Base-by-base conservation (phyloP, 78 protist species). In the Chrysochromulina parva region DNA sequence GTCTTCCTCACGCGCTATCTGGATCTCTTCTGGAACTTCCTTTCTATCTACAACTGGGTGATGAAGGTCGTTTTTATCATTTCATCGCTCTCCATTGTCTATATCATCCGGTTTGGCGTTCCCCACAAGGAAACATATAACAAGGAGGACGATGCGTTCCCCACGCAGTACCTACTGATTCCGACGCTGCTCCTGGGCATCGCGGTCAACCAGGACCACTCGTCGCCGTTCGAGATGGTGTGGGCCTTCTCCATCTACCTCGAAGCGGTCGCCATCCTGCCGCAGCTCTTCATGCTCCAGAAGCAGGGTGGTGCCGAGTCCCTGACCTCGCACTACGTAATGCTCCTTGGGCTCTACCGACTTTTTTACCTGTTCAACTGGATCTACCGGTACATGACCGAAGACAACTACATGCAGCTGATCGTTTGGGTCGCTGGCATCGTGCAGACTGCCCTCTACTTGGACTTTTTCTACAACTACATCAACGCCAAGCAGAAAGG, bases 161-260 rank as follows among this genome's bases (percentile, higher is more conserved):
- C 66, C n/a, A 0, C 3, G 67, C 17, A 1, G 67, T 81, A 26
- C n/a, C 50, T 81, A 11, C 5, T 81, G 16, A 10, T 57, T 10
- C 66, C 66, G 1, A 4, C 28, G 22, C 22, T 6, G 16, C 13
- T 81, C 17, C 47, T 81, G 6, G 84, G 84, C 54, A 7, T 74
- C 22, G 84, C 58, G 48, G 17, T 74, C 53, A 74, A 74, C n/a
- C 54, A 50, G 84, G 84, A 74, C n/a, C 58, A 48, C 57, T 7
- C 26, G 2, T 74, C 84, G 28, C 89, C 67, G 9, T 82, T 82
- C 7, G 88, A 90, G 88, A 69, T 73, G 54, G 1, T 20, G 50
- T 90, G 93, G 93, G 82, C 90, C 7, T 90, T 90, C 62, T 90
- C 93, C 17, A 90, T 90, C 58, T 90, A 82, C 90, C 60, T 90